Percentiles rank a stretch among this genome's conserved stretches.
phyloP scores from a whole-genome alignment of 345 rosid species.

The Citrus cavaleriei region DNA sequence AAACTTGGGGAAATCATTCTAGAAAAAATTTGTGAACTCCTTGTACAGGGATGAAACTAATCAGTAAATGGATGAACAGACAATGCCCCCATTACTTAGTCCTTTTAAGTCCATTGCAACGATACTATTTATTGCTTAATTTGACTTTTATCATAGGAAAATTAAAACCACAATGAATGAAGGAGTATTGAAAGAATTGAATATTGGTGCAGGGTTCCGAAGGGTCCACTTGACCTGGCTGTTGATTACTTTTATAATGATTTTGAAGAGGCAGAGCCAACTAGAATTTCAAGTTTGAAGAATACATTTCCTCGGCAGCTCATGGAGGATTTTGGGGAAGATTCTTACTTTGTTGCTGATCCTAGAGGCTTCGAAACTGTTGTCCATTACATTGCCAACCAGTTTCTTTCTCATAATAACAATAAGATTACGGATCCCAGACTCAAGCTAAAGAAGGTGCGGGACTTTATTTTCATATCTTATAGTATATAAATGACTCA shows the following conservation, averaged over 20 bases:
- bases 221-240: constrained; percentile 35
- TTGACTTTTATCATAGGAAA: no score
- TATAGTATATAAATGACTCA: no score
- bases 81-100: no score
- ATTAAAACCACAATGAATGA: no score
- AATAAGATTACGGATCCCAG: not conserved
- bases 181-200: no score
- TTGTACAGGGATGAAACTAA: no score
- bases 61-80: no score
- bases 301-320: constrained; percentile 21
- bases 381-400: constrained; percentile 22
- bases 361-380: constrained; percentile 25
- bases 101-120: no score
- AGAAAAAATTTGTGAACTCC: no score
- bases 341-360: constrained; percentile 27
- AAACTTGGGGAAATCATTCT: no score
- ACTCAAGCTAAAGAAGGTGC: not conserved
- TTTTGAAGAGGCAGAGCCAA: constrained; percentile 33
- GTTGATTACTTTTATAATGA: constrained; percentile 30
- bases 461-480: no score
- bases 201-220: constrained; percentile 16
- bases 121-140: no score
- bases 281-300: constrained; percentile 28
- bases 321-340: constrained; percentile 21
- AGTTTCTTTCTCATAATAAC: constrained; percentile 9